phyloP scores from a whole-genome alignment of 2,329 filamentous ascomycete genomes.

The Calonectria hawksworthii region DNA sequence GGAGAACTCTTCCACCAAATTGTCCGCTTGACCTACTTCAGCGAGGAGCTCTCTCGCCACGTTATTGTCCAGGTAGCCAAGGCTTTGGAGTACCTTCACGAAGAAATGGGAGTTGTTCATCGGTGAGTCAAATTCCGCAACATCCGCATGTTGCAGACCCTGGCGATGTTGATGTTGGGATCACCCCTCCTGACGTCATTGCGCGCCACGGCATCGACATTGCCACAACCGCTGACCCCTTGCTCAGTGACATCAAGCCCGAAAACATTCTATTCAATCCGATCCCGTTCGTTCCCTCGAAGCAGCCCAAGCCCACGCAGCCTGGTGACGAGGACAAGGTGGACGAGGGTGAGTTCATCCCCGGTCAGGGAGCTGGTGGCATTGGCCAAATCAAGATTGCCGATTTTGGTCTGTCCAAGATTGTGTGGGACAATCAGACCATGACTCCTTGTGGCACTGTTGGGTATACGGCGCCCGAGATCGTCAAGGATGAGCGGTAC shows the following conservation, averaged over 20 bases:
- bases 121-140: conserved; percentile 72
- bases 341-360: conserved; percentile 94
- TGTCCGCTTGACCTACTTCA: conserved; percentile 97
- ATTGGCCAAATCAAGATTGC: conserved; percentile 98
- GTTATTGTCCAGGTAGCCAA: conserved; percentile 97
- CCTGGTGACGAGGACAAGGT: conserved; percentile 97
- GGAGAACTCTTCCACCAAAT: conserved; percentile 99
- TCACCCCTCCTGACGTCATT: conserved; percentile 49
- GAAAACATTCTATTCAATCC: conserved; percentile 97
- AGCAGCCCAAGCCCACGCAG: conserved; percentile 82
- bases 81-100: conserved; percentile 92
- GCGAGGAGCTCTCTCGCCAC: conserved; percentile 93
- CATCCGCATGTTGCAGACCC: conserved; percentile 12
- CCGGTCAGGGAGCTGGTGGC: conserved; percentile 85
- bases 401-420: conserved; percentile 97
- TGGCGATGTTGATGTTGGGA: conserved; percentile 24
- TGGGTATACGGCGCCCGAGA: conserved; percentile 97
- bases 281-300: conserved; percentile 84
- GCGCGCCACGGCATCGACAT: conserved; percentile 36
- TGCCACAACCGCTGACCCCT: conserved; percentile 37
- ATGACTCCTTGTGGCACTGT: conserved; percentile 99
- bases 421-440: conserved; percentile 97
- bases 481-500: conserved; percentile 98
- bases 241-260: conserved; percentile 91
- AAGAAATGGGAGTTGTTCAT: conserved; percentile 95